phyloP scores from a whole-genome alignment of 2,329 filamentous ascomycete genomes.

The Aspergillus pseudoterreus region DNA sequence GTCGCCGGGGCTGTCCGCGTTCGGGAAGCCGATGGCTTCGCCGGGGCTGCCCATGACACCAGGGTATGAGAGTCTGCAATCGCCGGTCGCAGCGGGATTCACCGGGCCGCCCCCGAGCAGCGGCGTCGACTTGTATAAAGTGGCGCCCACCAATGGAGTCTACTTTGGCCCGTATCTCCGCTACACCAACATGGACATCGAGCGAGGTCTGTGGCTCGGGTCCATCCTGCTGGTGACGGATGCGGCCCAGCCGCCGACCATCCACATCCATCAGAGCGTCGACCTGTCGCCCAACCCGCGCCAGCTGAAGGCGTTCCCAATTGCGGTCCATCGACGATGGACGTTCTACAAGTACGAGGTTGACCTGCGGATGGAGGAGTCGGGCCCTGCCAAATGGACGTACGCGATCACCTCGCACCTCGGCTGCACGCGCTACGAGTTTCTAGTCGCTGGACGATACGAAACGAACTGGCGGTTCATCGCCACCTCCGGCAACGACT shows the following conservation, averaged over 20 bases:
- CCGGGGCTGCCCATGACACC: slow-evolving; percentile 80
- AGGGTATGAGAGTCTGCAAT: slow-evolving; percentile 79
- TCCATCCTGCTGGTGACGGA: slow-evolving; percentile 93
- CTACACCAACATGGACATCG: slow-evolving; percentile 96
- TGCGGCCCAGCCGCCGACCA: slow-evolving; percentile 85
- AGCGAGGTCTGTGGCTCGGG: slow-evolving; percentile 84
- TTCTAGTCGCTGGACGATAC: slow-evolving; percentile 83
- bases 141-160: slow-evolving; percentile 89
- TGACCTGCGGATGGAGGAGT: slow-evolving; percentile 83
- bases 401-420: slow-evolving; percentile 97
- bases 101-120: slow-evolving; percentile 82
- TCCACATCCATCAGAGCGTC: slow-evolving; percentile 85
- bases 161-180: slow-evolving; percentile 96
- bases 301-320: slow-evolving; percentile 76
- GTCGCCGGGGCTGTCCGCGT: slow-evolving; percentile 62
- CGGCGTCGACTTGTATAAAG: slow-evolving; percentile 90
- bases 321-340: slow-evolving; percentile 89
- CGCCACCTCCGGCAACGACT: slow-evolving; percentile 94
- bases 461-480: slow-evolving; percentile 96
- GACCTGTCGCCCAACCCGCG: slow-evolving; percentile 91
- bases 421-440: slow-evolving; percentile 97
- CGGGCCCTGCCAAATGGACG: slow-evolving; percentile 79
- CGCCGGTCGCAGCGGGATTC: slow-evolving; percentile 75
- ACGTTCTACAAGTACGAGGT: slow-evolving; percentile 94
- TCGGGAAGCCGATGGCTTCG: slow-evolving; percentile 61